These are phyloP conservation scores for Hypocreales sp. DNA, from an alignment of 2,329 filamentous ascomycete genomes.

Conservation along the genomic window DNA sequence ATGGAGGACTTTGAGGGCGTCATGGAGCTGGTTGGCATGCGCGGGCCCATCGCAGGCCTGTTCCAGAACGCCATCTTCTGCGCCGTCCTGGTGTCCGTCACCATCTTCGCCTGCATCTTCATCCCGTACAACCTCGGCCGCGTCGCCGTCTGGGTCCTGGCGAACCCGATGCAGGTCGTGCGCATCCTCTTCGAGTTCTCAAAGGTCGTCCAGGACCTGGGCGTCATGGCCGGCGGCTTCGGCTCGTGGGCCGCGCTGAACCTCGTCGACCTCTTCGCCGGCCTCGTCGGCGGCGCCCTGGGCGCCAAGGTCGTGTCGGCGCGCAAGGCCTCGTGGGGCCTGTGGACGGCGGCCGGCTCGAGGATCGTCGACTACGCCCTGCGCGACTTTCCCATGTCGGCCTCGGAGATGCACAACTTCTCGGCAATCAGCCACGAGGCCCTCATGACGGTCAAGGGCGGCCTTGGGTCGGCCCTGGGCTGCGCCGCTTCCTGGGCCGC, in stretches of 20 bases:
- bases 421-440: conserved; percentile 63
- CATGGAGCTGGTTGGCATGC: conserved; percentile 91
- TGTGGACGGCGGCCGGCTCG: conserved; percentile 25
- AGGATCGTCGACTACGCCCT: conserved; percentile 34
- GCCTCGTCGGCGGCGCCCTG: conserved; percentile 16
- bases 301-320: conserved; percentile 13
- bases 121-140: conserved; percentile 87
- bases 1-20: conserved; percentile 93
- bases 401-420: conserved; percentile 57
- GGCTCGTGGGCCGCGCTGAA: conserved; percentile 27
- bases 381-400: conserved; percentile 33
- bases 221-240: conserved; percentile 48
- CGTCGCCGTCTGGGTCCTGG: conserved; percentile 61
- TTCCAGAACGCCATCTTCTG: conserved; percentile 95
- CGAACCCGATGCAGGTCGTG: conserved; percentile 64
- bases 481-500: conserved; percentile 27
- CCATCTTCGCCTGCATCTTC: conserved; percentile 74
- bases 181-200: conserved; percentile 56
- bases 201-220: conserved; percentile 65
- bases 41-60: conserved; percentile 75
- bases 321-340: conserved; percentile 23
- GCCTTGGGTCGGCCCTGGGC: conserved; percentile 26
- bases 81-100: conserved; percentile 74
- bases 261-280: conserved; percentile 20
- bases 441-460: conserved; percentile 41